Evolutionary conservation across 2,329 filamentous ascomycete genomes (phyloP), one percentile per base, ranked within the genome.

Genomic region (Xylogone sp.): DNA sequence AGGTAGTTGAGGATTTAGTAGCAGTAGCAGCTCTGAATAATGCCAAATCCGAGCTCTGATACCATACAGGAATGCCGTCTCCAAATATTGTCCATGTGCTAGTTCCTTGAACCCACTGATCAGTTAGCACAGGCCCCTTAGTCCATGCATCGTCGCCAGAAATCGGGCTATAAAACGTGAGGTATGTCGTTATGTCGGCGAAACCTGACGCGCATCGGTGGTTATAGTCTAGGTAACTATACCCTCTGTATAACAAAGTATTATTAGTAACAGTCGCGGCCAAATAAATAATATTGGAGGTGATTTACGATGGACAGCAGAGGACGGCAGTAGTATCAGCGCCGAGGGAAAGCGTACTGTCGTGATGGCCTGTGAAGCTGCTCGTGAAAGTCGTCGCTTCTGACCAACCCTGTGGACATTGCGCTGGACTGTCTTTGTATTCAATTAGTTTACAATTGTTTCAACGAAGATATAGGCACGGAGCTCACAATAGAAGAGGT

Each of bases 281-380:
- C 43, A 22, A 20, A 48, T 6, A 10, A 13, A 12, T 21, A n/a
- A 16, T 21, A 31, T 24, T 4, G 29, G 18, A 31, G 20, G 21
- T 20, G n/a, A 44, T 34, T 24, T 50, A 53, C 48, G 53, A 53
- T 27, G 53, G 53, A 42, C 53, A 55, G 31, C 53, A 55, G 39
- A 55, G 48, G 7, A 50, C 48, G 3, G 48, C 53, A 18, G 21
- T 53, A 6, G 50, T 50, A 10, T 47, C 22, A 21, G 22, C 42
- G 2, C 22, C 18, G 16, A 55, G 22, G 13, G 48, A 45, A 12
- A 50, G 52, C 21, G 53, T 6, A 45, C 53, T 18, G 43, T 43
- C 8, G 45, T 50, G 16, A 39, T 42, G 9, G 45, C 34, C 31
- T 44, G 42, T 19, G 49, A 56, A 7, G 51, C 51, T 49, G 24